Percentiles rank a stretch among this genome's conserved stretches.
Conservation (phyloP, 129 eudicot genomes). For the Centrapalus pauciflorus region DNA sequence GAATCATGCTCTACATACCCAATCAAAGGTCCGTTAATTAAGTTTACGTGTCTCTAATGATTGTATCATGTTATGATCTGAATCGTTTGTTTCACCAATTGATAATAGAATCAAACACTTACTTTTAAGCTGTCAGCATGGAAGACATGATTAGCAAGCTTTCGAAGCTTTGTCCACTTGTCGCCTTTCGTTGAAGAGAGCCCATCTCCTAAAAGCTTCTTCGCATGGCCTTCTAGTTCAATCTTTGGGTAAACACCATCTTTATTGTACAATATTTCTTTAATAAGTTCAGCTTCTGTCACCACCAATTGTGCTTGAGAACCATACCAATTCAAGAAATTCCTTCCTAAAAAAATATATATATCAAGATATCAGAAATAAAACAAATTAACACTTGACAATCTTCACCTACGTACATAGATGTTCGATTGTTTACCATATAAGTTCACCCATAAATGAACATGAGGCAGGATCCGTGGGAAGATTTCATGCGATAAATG, state of each 20-base stretch:
- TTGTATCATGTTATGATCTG: background rate
- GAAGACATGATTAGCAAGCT: conserved; percentile 65
- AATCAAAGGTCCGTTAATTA: background rate
- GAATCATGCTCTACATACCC: conserved; percentile 52
- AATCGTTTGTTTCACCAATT: conserved; percentile 1
- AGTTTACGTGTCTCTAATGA: background rate
- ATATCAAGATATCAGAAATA: background rate
- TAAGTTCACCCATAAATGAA: conserved; percentile 43
- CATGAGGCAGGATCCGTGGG: conserved; percentile 63
- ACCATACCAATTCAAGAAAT: conserved; percentile 60
- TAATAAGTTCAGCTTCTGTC: conserved; percentile 56
- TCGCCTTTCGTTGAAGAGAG: conserved; percentile 52
- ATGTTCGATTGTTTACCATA: conserved; percentile 39
- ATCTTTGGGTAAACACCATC: conserved; percentile 46
- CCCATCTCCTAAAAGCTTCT: conserved; percentile 71
- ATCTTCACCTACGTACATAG: background rate
- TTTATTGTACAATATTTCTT: conserved; percentile 57
- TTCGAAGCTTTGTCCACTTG: conserved; percentile 64
- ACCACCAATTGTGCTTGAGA: conserved; percentile 63
- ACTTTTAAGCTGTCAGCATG: conserved; percentile 65
- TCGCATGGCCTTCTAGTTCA: conserved; percentile 50
- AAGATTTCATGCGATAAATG: conserved; percentile 41
- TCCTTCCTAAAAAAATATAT: conserved; percentile 31
- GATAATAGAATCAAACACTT: background rate
- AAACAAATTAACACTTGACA: background rate